A percentile compares a stretch with the other conserved stretches of the same genome.
Conservation (phyloP, 2,329 filamentous ascomycete genomes). For the Fusarium abutilonis region DNA sequence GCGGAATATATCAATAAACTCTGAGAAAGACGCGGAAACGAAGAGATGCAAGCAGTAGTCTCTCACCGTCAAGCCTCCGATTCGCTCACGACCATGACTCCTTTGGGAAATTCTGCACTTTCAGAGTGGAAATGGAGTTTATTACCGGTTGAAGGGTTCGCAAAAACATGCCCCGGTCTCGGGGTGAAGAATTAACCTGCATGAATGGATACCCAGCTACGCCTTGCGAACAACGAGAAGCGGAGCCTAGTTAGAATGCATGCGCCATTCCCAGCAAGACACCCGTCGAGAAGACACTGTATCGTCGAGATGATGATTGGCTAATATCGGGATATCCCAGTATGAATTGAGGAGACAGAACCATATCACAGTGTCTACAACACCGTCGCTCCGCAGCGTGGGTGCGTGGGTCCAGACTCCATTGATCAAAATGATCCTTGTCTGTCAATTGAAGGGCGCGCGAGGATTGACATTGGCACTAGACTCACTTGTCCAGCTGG, state of each 20-base stretch:
- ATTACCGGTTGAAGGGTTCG: background rate
- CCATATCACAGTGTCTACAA: constrained; percentile 32
- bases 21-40: background rate
- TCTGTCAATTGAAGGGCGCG: constrained; percentile 48
- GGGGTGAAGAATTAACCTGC: constrained; percentile 19
- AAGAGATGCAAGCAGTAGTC: constrained; percentile 1
- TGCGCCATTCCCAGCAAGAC: background rate
- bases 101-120: background rate
- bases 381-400: constrained; percentile 23
- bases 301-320: constrained; percentile 19
- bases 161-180: constrained; percentile 37
- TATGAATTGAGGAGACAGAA: background rate
- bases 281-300: constrained; percentile 31
- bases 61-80: constrained; percentile 6
- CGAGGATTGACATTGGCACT: constrained; percentile 41
- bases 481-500: constrained; percentile 38
- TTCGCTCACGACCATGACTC: background rate
- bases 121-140: background rate
- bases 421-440: constrained; percentile 33
- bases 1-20: constrained; percentile 1
- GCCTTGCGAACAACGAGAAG: constrained; percentile 47
- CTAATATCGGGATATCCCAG: background rate
- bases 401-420: constrained; percentile 25
- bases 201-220: constrained; percentile 22
- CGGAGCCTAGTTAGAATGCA: constrained; percentile 33